A percentile compares a stretch with the other conserved stretches of the same genome.
phyloP scores from a whole-genome alignment of 2,329 filamentous ascomycete species.

The Cryoendolithus antarcticus region DNA sequence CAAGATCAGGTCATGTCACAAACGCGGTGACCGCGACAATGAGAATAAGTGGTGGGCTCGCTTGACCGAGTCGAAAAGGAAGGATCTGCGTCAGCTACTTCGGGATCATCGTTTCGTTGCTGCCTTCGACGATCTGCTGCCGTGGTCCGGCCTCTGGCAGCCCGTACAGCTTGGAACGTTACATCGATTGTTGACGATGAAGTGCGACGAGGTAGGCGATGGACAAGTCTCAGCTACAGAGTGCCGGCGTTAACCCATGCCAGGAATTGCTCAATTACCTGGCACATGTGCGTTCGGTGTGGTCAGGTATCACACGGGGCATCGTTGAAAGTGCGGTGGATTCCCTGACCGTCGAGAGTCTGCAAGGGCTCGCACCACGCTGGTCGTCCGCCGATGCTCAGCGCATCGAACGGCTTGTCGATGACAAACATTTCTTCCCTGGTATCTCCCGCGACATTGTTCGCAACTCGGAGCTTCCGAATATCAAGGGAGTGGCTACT shows the following conservation, averaged over 20 bases:
- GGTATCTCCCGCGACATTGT: background rate
- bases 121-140: constrained; percentile 8
- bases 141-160: constrained; percentile 10
- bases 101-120: constrained; percentile 3
- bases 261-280: constrained; percentile 7
- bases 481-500: background rate
- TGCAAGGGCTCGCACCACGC: constrained; percentile 4
- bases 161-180: constrained; percentile 9
- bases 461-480: constrained; percentile 1
- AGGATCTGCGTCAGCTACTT: constrained; percentile 11
- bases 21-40: background rate
- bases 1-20: constrained; percentile 8
- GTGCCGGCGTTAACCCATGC: no score
- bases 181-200: constrained; percentile 10
- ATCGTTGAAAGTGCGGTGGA: constrained; percentile 3
- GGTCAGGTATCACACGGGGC: constrained; percentile 3
- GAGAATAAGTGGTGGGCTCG: constrained; percentile 12
- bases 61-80: constrained; percentile 9
- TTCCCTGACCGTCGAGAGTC: constrained; percentile 2
- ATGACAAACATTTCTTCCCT: constrained; percentile 2
- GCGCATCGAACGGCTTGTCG: background rate
- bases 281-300: constrained; percentile 2
- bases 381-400: constrained; percentile 3
- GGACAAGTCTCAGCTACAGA: no score
- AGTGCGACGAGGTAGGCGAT: constrained; percentile 10